These are phyloP conservation scores for Microdochium nivale DNA, from an alignment of 2,329 filamentous ascomycete genomes.

Conservation along the genomic window DNA sequence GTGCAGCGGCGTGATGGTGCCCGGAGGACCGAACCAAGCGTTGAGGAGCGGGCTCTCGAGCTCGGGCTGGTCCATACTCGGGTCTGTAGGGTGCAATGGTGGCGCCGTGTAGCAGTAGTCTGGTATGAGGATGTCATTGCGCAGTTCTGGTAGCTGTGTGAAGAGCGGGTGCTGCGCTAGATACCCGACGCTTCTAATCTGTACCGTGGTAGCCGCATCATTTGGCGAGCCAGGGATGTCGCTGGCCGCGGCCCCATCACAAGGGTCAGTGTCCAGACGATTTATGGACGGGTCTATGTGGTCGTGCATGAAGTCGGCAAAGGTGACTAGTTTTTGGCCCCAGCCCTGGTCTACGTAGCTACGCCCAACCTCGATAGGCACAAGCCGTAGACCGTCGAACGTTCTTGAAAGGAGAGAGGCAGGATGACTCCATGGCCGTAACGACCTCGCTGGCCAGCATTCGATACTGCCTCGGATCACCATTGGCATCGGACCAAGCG, in stretches of 20 bases:
- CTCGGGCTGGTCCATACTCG: conserved; percentile 25
- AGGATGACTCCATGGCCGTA: conserved; percentile 62
- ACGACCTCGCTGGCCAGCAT: conserved; percentile 69
- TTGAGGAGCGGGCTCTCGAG: conserved; percentile 63
- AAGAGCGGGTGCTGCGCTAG: conserved; percentile 89
- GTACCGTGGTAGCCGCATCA: not conserved
- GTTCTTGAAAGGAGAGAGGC: conserved; percentile 68
- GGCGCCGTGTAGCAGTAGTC: conserved; percentile 76
- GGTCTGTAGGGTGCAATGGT: conserved; percentile 40
- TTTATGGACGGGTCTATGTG: conserved; percentile 40
- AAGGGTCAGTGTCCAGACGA: not conserved
- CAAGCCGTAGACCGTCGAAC: conserved; percentile 66
- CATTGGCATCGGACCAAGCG: conserved; percentile 45
- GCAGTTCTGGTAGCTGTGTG: conserved; percentile 67
- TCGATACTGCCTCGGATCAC: conserved; percentile 58
- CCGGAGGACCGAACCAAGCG: conserved; percentile 84
- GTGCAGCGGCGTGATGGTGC: conserved; percentile 86
- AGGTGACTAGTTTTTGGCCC: conserved; percentile 73
- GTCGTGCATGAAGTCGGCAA: conserved; percentile 57
- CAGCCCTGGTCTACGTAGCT: conserved; percentile 83
- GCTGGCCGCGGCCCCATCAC: not conserved
- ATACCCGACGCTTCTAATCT: conserved; percentile 54
- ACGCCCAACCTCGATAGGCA: conserved; percentile 78
- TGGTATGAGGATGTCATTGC: conserved; percentile 68
- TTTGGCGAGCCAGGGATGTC: not conserved